Base-by-base conservation (phyloP, 2,329 filamentous ascomycete species). In the Emydomyces testavorans region DNA sequence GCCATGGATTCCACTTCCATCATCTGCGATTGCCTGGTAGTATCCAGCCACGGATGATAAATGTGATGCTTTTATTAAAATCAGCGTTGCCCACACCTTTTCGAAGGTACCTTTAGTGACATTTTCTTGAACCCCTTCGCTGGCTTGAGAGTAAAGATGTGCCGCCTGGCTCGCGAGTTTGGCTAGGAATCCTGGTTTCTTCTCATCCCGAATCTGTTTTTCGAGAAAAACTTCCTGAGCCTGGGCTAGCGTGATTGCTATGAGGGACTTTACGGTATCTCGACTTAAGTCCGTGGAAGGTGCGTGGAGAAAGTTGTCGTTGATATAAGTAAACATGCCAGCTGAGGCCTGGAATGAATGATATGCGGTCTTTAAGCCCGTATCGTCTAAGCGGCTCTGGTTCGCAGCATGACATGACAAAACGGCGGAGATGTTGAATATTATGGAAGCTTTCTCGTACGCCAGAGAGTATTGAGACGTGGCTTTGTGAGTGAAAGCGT, bases 311-410 rank as follows among this genome's bases (percentile, higher is more conserved):
- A 98, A 98, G 70, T 98, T 98, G 69, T 98, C 92, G 67, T 98
- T 98, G 71, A 98, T 98, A 61, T 98, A 98, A 46, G 90, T 96
- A 66, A 96, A 98, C 92, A 98, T 98, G 70, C 92, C 92, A 7
- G 92, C 92, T 6, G 90, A 89, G 34, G 92, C 92, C 66, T 98
- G 92, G 70, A 96, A 96, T 16, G 89, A 95, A 66, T 98, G 90
- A 64, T 96, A 98, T 15, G 92, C 87, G 11, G 88, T 90, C 71
- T 98, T 98, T 63, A 96, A 77, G 28, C 90, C 90, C 4, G 84
- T 77, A 61, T 98, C 92, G 62, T 96, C 89, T 54, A 85, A 84
- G 42, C 92, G 81, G 57, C 92, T 89, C 68, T 98, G 93, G 61
- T 85, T 78, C 36, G 90, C 88, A 52, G 90, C 92, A 74, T 98